These are phyloP conservation scores for Apophysomyces ossiformis DNA, from an alignment of 371 early-diverging fungal species.

Conservation along the genomic window DNA sequence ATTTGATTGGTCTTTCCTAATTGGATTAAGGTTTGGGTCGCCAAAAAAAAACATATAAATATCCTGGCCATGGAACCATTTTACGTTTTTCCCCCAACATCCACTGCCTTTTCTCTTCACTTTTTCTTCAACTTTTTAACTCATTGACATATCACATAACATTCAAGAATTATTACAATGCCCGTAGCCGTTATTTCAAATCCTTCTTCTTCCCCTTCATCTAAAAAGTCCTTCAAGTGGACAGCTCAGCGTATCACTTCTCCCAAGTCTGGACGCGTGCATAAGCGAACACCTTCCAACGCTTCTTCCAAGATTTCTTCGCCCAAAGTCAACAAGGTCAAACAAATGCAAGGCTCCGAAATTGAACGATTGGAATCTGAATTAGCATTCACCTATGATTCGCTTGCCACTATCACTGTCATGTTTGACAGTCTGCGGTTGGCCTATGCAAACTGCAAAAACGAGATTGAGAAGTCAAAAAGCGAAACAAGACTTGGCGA, in stretches of 20 bases:
- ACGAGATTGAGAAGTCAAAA: constrained; percentile 27
- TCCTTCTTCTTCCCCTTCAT: neutral
- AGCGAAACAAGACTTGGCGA: constrained; percentile 32
- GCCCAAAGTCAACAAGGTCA: constrained; percentile 9
- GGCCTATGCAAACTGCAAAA: constrained; percentile 35
- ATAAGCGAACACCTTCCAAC: constrained; percentile 21
- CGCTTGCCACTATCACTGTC: constrained; percentile 41
- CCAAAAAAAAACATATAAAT: constrained; percentile 5
- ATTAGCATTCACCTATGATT: constrained; percentile 41
- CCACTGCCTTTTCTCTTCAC: neutral
- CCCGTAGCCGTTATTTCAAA: constrained; percentile 8
- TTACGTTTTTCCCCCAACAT: constrained; percentile 2
- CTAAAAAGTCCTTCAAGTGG: constrained; percentile 22
- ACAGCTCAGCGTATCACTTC: constrained; percentile 12
- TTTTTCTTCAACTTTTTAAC: neutral
- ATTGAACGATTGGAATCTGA: constrained; percentile 34
- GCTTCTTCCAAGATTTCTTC: constrained; percentile 6
- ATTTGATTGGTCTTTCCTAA: constrained; percentile 3
- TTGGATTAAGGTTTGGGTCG: neutral
- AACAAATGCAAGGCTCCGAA: constrained; percentile 6
- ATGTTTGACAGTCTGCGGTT: constrained; percentile 40
- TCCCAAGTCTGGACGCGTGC: constrained; percentile 18
- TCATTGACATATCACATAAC: neutral
- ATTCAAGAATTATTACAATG: constrained; percentile 1
- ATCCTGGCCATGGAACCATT: neutral